phyloP scores from a whole-genome alignment of 176 grass and related monocot genomes.

The Cenchrus fungigraminus region DNA sequence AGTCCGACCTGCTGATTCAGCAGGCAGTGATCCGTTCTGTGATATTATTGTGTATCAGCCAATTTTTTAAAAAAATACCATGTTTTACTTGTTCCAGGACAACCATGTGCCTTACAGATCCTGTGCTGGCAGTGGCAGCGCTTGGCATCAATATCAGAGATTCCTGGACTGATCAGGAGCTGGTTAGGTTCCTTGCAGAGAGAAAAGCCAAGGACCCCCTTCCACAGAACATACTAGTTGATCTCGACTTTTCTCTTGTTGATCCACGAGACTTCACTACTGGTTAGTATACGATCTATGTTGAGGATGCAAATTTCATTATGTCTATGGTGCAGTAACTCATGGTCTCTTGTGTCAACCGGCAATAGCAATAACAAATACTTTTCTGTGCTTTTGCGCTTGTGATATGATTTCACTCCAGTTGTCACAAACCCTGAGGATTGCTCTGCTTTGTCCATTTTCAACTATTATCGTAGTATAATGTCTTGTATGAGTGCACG shows the following conservation, averaged over 20 bases:
- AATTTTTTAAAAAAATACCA: neutral
- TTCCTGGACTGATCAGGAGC: conserved; percentile 49
- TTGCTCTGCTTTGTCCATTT: neutral
- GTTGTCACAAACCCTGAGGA: neutral
- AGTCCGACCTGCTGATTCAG: neutral
- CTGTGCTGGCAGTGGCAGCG: neutral
- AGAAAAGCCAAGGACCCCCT: conserved; percentile 38
- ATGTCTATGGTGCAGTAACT: neutral
- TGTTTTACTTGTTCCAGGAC: conserved; percentile 23
- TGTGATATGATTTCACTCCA: conserved; percentile 2
- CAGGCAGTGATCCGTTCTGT: neutral
- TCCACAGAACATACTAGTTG: conserved; percentile 41
- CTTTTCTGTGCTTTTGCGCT: neutral
- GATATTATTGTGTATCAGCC: too few species aligned
- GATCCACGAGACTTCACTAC: conserved; percentile 33
- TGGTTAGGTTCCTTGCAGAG: conserved; percentile 44
- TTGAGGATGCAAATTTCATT: neutral
- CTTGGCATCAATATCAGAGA: conserved; percentile 28
- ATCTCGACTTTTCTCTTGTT: conserved; percentile 19
- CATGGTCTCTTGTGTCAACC: too few species aligned
- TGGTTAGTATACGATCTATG: conserved; percentile 41
- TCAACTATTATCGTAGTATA: neutral
- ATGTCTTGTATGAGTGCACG: neutral
- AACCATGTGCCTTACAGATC: conserved; percentile 37
- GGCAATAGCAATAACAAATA: neutral